phyloP scores from a whole-genome alignment of 306 rosid species.

The Trifolium dubium region DNA sequence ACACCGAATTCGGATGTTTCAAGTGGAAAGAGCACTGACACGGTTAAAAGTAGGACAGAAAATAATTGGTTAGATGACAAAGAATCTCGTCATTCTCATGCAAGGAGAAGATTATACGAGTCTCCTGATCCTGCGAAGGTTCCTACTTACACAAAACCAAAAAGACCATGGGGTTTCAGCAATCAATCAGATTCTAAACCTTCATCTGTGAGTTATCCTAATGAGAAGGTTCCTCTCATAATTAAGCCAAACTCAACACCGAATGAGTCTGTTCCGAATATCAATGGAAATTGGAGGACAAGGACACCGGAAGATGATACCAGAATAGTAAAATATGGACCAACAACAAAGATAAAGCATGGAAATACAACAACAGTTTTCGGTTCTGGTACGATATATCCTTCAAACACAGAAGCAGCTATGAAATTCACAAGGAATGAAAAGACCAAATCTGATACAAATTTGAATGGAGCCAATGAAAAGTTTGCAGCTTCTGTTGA shows the following conservation, averaged over 20 bases:
- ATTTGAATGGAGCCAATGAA: slow-evolving; percentile 37
- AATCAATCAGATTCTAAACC: slow-evolving; percentile 52
- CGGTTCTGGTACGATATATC: slow-evolving; percentile 13
- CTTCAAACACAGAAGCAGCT: slow-evolving; percentile 35
- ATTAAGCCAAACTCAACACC: slow-evolving; percentile 17
- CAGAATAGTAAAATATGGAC: slow-evolving; percentile 3
- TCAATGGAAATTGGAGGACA: slow-evolving; percentile 40
- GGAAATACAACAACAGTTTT: slow-evolving; percentile 25
- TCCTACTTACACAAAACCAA: slow-evolving; percentile 61
- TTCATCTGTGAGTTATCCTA: slow-evolving; percentile 41
- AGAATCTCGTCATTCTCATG: slow-evolving; percentile 41
- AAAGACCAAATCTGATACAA: slow-evolving; percentile 38
- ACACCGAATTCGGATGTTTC: slow-evolving; percentile 39
- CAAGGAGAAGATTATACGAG: slow-evolving; percentile 42
- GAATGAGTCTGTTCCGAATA: slow-evolving; percentile 26
- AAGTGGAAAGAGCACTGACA: slow-evolving; percentile 36
- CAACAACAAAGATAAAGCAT: slow-evolving; percentile 14
- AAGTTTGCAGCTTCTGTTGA: slow-evolving; percentile 4
- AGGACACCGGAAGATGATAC: slow-evolving; percentile 36
- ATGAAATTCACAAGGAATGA: slow-evolving; percentile 35
- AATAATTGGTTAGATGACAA: slow-evolving; percentile 44
- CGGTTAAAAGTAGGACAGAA: slow-evolving; percentile 41
- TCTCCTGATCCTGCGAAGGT: slow-evolving; percentile 53
- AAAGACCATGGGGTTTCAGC: slow-evolving; percentile 62
- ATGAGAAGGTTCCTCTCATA: slow-evolving; percentile 16